Evolutionary conservation across 1,284 basidiomycete species (phyloP), one percentile per base, ranked within the genome.

Genomic region (Austroboletus niveus): DNA sequence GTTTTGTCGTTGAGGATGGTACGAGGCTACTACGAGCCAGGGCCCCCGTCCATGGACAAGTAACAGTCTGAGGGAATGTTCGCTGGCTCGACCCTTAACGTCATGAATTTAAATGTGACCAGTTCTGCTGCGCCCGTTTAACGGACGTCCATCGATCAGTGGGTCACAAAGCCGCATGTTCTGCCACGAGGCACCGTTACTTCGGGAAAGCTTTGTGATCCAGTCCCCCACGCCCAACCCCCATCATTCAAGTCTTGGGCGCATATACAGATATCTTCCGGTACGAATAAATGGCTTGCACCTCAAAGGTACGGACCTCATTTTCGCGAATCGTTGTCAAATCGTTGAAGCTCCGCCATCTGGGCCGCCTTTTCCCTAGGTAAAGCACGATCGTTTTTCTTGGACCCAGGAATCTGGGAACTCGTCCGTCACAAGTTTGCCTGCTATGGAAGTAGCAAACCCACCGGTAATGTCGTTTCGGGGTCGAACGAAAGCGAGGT

Each of bases 101-200:
- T 43, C 38, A 50, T 15, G 24, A n/a, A 9, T 44, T 31, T 36
- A 14, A 42, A 31, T 3, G 38, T 27, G 38, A 39, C 38, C 11
- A 17, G 12, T 30, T 48, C 20, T 35, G 42, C 44, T 36, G 17
- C 17, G 34, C 27, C 43, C 42, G 50, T 32, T 39, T 34, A 34
- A 48, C 34, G 45, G 22, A 44, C 43, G 20, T 45, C 36, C 24
- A 58, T 48, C 46, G 42, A 62, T 68, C 56, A 38, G 32, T 17
- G 11, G 50, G 50, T 45, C 31, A 58, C 34, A 20, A 49, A 22
- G 40, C 62, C 55, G 57, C 62, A 63, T 62, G 53, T 59, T 51
- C 34, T 2, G 47, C 62, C 65, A 64, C 54, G 61, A 64, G 64
- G 60, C 60, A 39, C 32, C 34, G 39, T 48, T 46, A 34, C 45